Evolutionary conservation across 768 basidiomycete species (phyloP), one percentile per base, ranked within the genome.

Genomic region (Leccinum rimulosum): DNA sequence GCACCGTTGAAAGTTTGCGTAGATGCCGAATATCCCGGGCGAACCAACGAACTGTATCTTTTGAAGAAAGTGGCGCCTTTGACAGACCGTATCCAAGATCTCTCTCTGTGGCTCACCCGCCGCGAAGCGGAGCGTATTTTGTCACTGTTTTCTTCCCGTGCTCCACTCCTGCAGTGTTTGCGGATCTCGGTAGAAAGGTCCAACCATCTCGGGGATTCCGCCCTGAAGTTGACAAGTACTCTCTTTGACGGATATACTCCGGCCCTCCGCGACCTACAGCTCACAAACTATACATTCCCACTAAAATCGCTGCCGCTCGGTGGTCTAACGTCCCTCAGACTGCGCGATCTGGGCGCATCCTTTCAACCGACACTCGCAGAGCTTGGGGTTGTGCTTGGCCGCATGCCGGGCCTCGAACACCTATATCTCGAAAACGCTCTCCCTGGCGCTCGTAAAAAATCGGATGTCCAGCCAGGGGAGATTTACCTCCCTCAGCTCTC

Each of bases 341-440:
- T 81, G 10, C 63, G 72, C 43, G 57, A 74, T 57, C 62, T 75
- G 7, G 58, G 69, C 25, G 15, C 33, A 3, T 49, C 63, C 9
- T 61, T 66, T 25, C 72, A 71, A 30, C 76, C 76, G 1, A 66
- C 73, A 7, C 68, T 70, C 31, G 57, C 58, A 6, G 71, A 75
- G 50, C 64, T 81, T 27, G 54, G 73, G n/a, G 59, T 66, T 25
- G 68, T 69, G 15, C 73, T 82, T 9, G 53, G 68, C 17, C 63
- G 66, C 51, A 76, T 76, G 74, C 75, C 74, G 1, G 43, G 50
- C 50, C 66, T 80, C 11, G 69, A 65, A 49, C 61, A 68, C 14
- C 64, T 80, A n/a, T 66, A 75, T 57, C 66, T 80, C 4, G 73
- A 74, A 47, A 65, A 75, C 43, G 69, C 70, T 27, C 68, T 79